Evolutionary conservation across 441 rosid species (phyloP), one percentile per base, ranked within the genome.

Genomic region (Jatropha multifida): DNA sequence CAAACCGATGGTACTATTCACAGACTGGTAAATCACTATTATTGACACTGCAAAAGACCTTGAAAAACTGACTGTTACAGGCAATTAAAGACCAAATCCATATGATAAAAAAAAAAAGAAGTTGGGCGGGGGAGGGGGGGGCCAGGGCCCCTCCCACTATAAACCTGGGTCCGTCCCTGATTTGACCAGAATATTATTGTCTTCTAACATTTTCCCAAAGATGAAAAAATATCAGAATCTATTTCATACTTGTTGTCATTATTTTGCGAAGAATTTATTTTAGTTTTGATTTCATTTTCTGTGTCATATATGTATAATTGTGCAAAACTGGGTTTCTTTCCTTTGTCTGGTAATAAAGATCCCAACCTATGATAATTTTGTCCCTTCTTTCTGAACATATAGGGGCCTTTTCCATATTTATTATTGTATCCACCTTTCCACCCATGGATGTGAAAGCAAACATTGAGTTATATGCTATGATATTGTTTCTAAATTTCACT

Each of bases 121-220:
- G 23, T 23, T 23, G 23, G 23, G 23, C 23, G 23, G 23, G 23
- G 23, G 23, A 0, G 23, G 23, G 23, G 0, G 23, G 23, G 23
- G 23, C 23, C 23, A 23, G 23, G 23, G 23, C 23, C 23, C 23
- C 23, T 23, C 0, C 23, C 0, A 23, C 23, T 23, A 23, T 23
- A 23, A 23, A 23, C 23, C 23, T 23, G 23, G 23, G 23, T 23
- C 23, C 23, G 23, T 23, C 23, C 23, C 23, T 0, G 65, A 3
- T 48, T 77, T 58, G 12, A 59, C 75, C 7, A 77, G 15, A 0
- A 12, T 55, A 23, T 82, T 79, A 54, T 54, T 0, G 2, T 6
- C 5, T 42, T 80, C 68, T 3, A 76, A 3, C 79, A 79, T 82
- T 26, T 2, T 20, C 27, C 15, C 12, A 76, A 52, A 5, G 17